phyloP scores from a whole-genome alignment of 192 early-diverging fungal genomes.

The Backusella macrospora region DNA sequence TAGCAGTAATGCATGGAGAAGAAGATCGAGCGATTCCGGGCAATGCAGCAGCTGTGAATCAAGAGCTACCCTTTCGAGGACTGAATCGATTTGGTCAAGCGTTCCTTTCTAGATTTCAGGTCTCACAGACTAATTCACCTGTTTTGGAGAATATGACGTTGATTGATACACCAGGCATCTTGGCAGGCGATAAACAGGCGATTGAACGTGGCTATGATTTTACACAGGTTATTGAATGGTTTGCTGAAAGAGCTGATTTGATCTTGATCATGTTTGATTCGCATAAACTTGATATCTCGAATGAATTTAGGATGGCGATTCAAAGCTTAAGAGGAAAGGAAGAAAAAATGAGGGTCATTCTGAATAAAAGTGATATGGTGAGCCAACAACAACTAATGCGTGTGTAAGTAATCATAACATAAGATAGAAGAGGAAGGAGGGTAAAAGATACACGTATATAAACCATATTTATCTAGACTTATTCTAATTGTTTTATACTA shows the following conservation, averaged over 20 bases:
- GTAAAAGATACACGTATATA: no score
- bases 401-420: conserved; percentile 54
- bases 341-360: conserved; percentile 78
- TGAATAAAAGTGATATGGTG: conserved; percentile 87
- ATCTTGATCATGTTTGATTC: conserved; percentile 84
- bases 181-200: conserved; percentile 81
- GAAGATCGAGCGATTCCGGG: conserved; percentile 81
- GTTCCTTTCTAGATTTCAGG: conserved; percentile 80
- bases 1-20: conserved; percentile 75
- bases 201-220: conserved; percentile 79
- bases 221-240: conserved; percentile 80
- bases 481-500: conserved; percentile 47
- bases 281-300: conserved; percentile 84
- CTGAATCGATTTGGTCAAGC: conserved; percentile 75
- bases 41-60: conserved; percentile 77
- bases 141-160: conserved; percentile 78
- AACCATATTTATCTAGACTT: conserved; percentile 12
- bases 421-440: no score
- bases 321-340: conserved; percentile 73
- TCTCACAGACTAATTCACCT: conserved; percentile 73
- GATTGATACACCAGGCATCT: conserved; percentile 86
- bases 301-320: conserved; percentile 82
- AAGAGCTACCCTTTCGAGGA: conserved; percentile 75
- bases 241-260: conserved; percentile 79
- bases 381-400: conserved; percentile 84